Evolutionary conservation across 305 asterid genomes (phyloP).

Genomic region (Plantago coronopus): DNA sequence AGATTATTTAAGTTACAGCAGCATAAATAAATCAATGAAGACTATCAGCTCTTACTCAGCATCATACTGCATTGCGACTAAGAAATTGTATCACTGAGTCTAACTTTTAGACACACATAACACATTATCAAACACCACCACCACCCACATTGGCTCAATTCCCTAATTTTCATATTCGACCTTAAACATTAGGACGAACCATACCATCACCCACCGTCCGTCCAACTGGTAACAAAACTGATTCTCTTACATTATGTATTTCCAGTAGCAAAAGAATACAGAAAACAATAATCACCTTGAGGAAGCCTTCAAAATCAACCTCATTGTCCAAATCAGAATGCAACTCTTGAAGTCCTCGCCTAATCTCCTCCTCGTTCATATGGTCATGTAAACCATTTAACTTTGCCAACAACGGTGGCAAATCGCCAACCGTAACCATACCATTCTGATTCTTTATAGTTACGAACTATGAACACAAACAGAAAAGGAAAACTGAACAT

Average conservation of each 20-base stretch:
- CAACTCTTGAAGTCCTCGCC: constrained; percentile 45
- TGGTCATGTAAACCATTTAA: constrained; percentile 52
- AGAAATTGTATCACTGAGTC: no score
- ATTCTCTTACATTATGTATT: constrained; percentile 3
- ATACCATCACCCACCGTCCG: no score
- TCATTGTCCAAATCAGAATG: constrained; percentile 49
- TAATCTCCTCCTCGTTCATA: constrained; percentile 69
- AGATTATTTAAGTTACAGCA: no score
- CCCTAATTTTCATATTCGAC: no score
- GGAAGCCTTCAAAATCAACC: constrained; percentile 91
- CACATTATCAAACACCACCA: neutral
- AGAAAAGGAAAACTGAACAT: constrained; percentile 8
- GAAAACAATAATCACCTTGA: constrained; percentile 54
- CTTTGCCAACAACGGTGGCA: constrained; percentile 66
- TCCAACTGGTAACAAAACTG: no score
- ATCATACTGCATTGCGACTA: no score
- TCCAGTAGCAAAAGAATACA: constrained; percentile 9
- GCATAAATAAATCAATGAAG: no score
- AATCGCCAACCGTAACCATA: constrained; percentile 61
- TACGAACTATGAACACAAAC: constrained; percentile 63
- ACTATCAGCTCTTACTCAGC: no score
- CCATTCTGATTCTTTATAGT: constrained; percentile 67
- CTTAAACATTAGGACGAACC: no score
- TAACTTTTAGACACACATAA: no score
- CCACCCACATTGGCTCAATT: no score